These are phyloP conservation scores for Gossypium trilobum DNA, from an alignment of 441 rosid genomes.

Conservation along the genomic window DNA sequence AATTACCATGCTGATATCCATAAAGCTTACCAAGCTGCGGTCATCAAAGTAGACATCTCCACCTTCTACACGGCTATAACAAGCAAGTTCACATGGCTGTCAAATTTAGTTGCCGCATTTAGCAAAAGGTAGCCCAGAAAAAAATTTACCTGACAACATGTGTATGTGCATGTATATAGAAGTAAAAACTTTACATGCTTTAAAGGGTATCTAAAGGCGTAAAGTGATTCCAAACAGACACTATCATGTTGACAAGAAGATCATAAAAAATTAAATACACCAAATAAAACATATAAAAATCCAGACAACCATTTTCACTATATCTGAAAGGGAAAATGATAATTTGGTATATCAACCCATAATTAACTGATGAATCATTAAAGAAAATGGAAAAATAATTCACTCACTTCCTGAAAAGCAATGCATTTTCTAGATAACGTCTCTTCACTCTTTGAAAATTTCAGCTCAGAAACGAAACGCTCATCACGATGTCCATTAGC, in stretches of 20 bases:
- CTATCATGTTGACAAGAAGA: not conserved
- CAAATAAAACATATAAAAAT: not conserved
- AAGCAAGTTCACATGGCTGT: constrained; percentile 82
- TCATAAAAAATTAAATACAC: not conserved
- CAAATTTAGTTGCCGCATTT: constrained; percentile 9
- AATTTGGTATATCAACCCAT: not conserved
- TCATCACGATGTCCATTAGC: constrained; percentile 73
- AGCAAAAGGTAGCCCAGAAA: not conserved
- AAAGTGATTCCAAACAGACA: not conserved
- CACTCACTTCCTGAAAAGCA: constrained; percentile 73
- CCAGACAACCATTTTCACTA: not conserved
- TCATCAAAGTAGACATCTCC: constrained; percentile 77
- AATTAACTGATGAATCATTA: not conserved
- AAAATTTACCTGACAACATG: not conserved
- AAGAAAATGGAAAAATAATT: not conserved
- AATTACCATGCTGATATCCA: constrained; percentile 15
- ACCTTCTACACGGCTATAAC: constrained; percentile 79
- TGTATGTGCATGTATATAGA: not conserved
- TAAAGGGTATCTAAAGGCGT: not conserved
- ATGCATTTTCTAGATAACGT: constrained; percentile 68
- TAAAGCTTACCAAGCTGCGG: constrained; percentile 59
- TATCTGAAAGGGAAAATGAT: constrained; percentile 18
- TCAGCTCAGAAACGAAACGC: constrained; percentile 80
- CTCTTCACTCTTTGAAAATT: constrained; percentile 73
- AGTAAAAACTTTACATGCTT: not conserved